Percentiles rank a stretch among this genome's conserved stretches.
These are phyloP conservation scores for Aspergillus felis DNA, from an alignment of 2,329 filamentous ascomycete genomes.

Conservation along the genomic window DNA sequence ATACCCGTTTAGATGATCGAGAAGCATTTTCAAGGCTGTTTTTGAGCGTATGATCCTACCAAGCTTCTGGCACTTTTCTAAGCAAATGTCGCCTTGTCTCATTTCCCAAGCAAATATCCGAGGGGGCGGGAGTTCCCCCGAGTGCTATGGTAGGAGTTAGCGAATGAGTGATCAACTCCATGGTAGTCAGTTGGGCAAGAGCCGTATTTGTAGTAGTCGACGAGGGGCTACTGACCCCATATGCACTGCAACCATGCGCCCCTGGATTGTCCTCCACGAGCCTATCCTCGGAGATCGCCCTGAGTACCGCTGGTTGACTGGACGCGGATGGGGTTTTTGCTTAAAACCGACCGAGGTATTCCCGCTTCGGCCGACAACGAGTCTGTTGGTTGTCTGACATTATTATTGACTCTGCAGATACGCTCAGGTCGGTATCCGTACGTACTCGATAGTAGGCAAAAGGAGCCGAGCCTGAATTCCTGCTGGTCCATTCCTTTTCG, in stretches of 20 bases:
- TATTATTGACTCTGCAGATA: no score
- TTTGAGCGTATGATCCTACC: neutral
- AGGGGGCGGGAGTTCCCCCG: no score
- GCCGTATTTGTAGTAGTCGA: no score
- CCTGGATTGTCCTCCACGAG: neutral
- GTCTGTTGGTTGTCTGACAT: neutral
- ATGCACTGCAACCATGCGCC: neutral
- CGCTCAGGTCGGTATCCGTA: no score
- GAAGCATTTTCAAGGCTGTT: neutral
- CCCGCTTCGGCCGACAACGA: conserved; percentile 13
- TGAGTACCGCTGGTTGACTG: neutral
- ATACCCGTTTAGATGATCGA: neutral
- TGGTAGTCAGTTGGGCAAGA: no score
- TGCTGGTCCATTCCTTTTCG: neutral
- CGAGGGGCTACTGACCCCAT: neutral
- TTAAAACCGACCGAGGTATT: conserved; percentile 18
- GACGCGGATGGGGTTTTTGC: neutral
- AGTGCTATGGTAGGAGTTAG: no score
- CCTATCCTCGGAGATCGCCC: neutral
- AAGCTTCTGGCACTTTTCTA: neutral
- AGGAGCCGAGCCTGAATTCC: neutral
- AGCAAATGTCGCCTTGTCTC: neutral
- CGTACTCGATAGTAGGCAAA: neutral
- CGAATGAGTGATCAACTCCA: no score
- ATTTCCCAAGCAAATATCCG: no score